Percentiles rank a stretch among this genome's conserved stretches.
phyloP scores from a whole-genome alignment of 2,329 filamentous ascomycete species.

The Sporothrix schenckii region DNA sequence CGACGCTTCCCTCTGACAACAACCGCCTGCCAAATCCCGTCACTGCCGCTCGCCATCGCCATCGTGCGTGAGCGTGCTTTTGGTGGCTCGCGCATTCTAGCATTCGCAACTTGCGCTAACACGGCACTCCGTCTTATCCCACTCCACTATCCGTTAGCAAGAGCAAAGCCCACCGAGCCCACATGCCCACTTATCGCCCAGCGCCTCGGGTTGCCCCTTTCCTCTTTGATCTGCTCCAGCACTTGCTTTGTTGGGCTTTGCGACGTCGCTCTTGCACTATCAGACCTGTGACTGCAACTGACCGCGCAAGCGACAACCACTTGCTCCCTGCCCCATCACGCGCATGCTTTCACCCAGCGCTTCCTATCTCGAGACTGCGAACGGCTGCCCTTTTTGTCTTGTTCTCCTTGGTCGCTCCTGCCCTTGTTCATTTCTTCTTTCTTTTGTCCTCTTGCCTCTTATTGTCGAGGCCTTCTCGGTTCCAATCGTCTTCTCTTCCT shows the following conservation, averaged over 20 bases:
- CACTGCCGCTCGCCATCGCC: slow-evolving; percentile 34
- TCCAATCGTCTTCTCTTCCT: slow-evolving; percentile 5
- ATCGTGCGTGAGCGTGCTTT: slow-evolving; percentile 16
- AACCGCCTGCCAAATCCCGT: slow-evolving; percentile 33
- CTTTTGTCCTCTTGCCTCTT: slow-evolving; percentile 4
- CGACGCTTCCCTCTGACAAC: slow-evolving; percentile 16
- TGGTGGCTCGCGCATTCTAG: slow-evolving; percentile 4
- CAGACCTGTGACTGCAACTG: slow-evolving; percentile 21
- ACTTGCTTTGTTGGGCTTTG: slow-evolving; percentile 10
- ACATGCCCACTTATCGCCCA: slow-evolving; percentile 25
- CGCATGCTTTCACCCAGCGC: slow-evolving; percentile 1
- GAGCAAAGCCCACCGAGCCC: background rate
- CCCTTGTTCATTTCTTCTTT: slow-evolving; percentile 1
- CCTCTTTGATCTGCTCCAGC: slow-evolving; percentile 2
- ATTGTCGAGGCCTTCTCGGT: background rate
- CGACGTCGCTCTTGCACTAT: slow-evolving; percentile 12
- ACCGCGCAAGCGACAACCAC: slow-evolving; percentile 14
- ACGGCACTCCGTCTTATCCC: background rate
- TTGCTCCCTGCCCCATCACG: slow-evolving; percentile 15
- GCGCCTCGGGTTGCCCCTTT: slow-evolving; percentile 14
- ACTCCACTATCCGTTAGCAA: background rate
- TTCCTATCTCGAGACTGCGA: slow-evolving; percentile 18
- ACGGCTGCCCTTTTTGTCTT: background rate
- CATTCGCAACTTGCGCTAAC: slow-evolving; percentile 6
- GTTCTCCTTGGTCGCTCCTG: background rate